These are phyloP conservation scores for Lachnellula arida DNA, from an alignment of 2,329 filamentous ascomycete species.

Conservation along the genomic window DNA sequence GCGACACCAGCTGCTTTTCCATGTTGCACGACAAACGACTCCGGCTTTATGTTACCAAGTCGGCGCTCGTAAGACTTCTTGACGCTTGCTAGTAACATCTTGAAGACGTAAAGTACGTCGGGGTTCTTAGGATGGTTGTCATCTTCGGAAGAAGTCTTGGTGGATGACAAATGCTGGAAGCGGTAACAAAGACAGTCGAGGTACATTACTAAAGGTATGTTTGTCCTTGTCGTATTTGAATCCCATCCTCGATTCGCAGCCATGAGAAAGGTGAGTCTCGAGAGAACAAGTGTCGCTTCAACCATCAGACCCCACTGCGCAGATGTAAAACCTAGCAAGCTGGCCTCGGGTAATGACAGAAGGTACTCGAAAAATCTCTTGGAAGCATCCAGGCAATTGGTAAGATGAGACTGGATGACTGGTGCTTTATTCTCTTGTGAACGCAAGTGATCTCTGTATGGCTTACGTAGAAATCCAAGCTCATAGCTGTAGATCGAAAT, in stretches of 20 bases:
- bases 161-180: slow-evolving; percentile 17
- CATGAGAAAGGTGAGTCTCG: slow-evolving; percentile 27
- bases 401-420: slow-evolving; percentile 12
- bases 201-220: slow-evolving; percentile 27
- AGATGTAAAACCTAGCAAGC: slow-evolving; percentile 18
- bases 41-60: slow-evolving; percentile 14
- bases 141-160: not conserved
- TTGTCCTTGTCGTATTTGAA: slow-evolving; percentile 18
- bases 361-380: slow-evolving; percentile 26
- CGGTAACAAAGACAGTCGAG: slow-evolving; percentile 28
- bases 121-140: slow-evolving; percentile 11
- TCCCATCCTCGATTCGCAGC: slow-evolving; percentile 23
- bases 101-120: slow-evolving; percentile 22
- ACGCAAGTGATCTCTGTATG: slow-evolving; percentile 15
- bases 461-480: slow-evolving; percentile 21
- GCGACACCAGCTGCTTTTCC: slow-evolving; percentile 4
- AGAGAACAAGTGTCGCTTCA: slow-evolving; percentile 19
- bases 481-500: slow-evolving; percentile 23
- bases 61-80: slow-evolving; percentile 23
- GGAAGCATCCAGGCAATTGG: slow-evolving; percentile 15
- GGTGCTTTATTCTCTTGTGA: not conserved
- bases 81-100: slow-evolving; percentile 22
- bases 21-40: slow-evolving; percentile 11
- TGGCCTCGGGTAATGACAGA: slow-evolving; percentile 20
- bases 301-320: slow-evolving; percentile 22